phyloP scores from a whole-genome alignment of 1,284 basidiomycete genomes.

The Thelephora terrestris region DNA sequence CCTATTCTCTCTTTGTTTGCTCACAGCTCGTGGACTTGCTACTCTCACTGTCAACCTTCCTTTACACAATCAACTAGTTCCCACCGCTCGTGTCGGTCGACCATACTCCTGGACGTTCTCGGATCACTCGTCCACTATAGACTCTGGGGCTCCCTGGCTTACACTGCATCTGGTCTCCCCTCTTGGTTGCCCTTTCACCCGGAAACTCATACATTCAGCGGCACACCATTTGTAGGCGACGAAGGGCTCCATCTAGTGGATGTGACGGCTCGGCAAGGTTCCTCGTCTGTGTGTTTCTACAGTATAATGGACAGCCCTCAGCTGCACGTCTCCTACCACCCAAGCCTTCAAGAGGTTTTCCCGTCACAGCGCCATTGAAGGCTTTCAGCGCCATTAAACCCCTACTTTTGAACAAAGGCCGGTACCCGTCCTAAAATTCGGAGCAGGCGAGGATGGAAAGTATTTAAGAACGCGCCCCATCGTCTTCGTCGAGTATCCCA shows the following conservation, averaged over 20 bases:
- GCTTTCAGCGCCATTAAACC: too few relatives aligned
- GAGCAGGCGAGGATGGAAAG: too few relatives aligned
- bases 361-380: too few relatives aligned
- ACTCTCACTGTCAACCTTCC: constrained; percentile 39
- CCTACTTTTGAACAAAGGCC: too few relatives aligned
- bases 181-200: constrained; percentile 59
- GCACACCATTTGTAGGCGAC: constrained; percentile 46
- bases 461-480: too few relatives aligned
- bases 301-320: too few relatives aligned
- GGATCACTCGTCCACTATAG: constrained; percentile 46
- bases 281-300: too few relatives aligned
- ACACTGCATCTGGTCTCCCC: constrained; percentile 43
- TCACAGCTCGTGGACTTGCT: constrained; percentile 7
- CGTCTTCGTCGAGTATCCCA: too few relatives aligned
- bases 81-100: constrained; percentile 47
- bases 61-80: constrained; percentile 49
- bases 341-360: too few relatives aligned
- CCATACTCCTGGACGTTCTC: constrained; percentile 59
- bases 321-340: too few relatives aligned
- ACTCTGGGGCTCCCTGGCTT: constrained; percentile 30
- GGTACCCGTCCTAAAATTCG: too few relatives aligned
- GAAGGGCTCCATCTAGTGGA: constrained; percentile 45
- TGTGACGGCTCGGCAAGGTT: constrained; percentile 43
- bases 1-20: background rate
- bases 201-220: constrained; percentile 37